Evolutionary conservation across 2,329 filamentous ascomycete genomes (phyloP).

Genomic region (Calycina marina): DNA sequence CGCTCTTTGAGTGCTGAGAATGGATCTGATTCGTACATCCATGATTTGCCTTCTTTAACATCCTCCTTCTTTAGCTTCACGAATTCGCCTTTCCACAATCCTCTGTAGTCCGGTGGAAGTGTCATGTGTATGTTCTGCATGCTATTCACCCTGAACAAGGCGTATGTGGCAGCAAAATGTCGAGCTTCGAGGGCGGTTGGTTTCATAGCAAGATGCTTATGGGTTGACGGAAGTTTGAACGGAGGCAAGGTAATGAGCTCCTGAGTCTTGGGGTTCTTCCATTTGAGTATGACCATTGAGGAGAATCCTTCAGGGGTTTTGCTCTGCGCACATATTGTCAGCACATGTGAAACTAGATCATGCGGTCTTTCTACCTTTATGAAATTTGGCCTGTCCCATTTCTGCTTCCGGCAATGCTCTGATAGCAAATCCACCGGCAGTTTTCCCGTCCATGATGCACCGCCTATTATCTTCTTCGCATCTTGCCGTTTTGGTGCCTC

Average conservation of each 20-base stretch:
- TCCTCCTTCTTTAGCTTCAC: slow-evolving; percentile 69
- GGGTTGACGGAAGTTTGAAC: slow-evolving; percentile 63
- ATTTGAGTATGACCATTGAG: slow-evolving; percentile 66
- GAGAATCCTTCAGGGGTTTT: slow-evolving; percentile 62
- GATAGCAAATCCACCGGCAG: slow-evolving; percentile 84
- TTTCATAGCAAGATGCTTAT: slow-evolving; percentile 62
- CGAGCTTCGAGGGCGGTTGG: slow-evolving; percentile 77
- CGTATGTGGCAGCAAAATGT: slow-evolving; percentile 87
- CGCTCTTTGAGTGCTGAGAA: slow-evolving; percentile 70
- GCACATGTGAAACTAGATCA: neutral
- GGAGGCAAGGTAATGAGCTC: slow-evolving; percentile 62
- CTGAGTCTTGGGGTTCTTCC: slow-evolving; percentile 67
- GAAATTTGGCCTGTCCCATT: slow-evolving; percentile 91
- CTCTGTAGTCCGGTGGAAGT: slow-evolving; percentile 77
- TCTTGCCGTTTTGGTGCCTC: slow-evolving; percentile 34
- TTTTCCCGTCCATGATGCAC: slow-evolving; percentile 94
- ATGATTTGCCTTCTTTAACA: slow-evolving; percentile 60
- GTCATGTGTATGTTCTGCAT: slow-evolving; percentile 95
- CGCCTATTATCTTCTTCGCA: slow-evolving; percentile 74
- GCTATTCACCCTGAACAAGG: slow-evolving; percentile 79
- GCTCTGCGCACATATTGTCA: slow-evolving; percentile 26
- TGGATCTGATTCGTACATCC: slow-evolving; percentile 93
- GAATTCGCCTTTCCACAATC: slow-evolving; percentile 83
- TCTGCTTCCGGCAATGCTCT: slow-evolving; percentile 90
- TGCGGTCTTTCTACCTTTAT: slow-evolving; percentile 47